Base-by-base conservation (phyloP, 257 asterid genomes). In the Coffea eugenioides region DNA sequence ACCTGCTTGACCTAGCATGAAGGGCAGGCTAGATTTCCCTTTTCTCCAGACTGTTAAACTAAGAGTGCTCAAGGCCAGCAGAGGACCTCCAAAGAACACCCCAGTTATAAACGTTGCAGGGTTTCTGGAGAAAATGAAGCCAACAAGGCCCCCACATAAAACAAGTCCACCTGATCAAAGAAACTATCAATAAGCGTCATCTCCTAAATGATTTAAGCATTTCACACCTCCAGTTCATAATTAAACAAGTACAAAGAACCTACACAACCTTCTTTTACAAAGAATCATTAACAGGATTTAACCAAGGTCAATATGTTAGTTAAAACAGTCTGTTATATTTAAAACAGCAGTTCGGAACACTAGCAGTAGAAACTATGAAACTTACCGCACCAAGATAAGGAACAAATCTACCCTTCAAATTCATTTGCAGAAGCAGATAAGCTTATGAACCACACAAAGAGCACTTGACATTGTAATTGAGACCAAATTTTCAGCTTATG, bases 1-100 rank as follows among this genome's bases (percentile, higher is more conserved):
- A 93, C 99, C 98, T 89, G 97, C 97, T 95, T 95, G 99, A 56
- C 97, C 97, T 73, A 93, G 82, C 82, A 92, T 95, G 83, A 87
- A 95, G 5, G 98, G 99, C 65, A 92, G 84, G 94, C 99, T 92
- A 73, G 98, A 94, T 81, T 95, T 92, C 85, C 99, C 97, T 88
- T 88, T 91, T 75, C 87, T 88, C 98, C 98, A 95, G 52, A 93
- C 89, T 91, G 90, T 93, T 84, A 95, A 82, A 86, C 99, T 93
- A 71, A 87, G 65, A 74, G 88, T 84, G 90, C 99, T 93, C 67
- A 92, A 95, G 76, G 93, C 97, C 80, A 95, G 86, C 75, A 95
- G 82, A 85, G 97, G 88, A 79, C 98, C 94, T 75, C 99, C 99
- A 76, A 84, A 84, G 80, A 93, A 88, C 86, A 93, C 80, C 23